Conservation (phyloP, 140 eudicot species). For the Oenanthe javanica region DNA sequence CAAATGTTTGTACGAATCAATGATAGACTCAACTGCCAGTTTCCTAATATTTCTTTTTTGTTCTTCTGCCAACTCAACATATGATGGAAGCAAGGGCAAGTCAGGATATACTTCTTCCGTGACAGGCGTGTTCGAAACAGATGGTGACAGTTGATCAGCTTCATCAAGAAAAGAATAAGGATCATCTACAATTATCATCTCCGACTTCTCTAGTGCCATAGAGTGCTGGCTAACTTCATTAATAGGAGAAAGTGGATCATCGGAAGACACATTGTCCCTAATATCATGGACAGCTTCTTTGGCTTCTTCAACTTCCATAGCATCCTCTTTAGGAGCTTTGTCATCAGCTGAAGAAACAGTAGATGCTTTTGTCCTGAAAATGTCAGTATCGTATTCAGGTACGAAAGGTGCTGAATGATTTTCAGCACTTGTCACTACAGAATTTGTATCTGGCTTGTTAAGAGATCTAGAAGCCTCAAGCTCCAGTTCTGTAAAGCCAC, state of each 20-base stretch:
- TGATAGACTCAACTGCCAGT: constrained; percentile 57
- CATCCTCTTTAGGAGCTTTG: constrained; percentile 30
- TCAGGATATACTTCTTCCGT: constrained; percentile 50
- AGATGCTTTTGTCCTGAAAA: constrained; percentile 17
- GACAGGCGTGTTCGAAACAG: constrained; percentile 31
- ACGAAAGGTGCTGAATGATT: constrained; percentile 20
- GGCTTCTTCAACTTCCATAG: constrained; percentile 28
- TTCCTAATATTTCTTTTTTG: constrained; percentile 40
- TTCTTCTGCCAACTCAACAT: constrained; percentile 57
- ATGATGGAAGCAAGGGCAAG: constrained; percentile 63
- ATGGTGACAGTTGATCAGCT: constrained; percentile 56
- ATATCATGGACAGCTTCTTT: constrained; percentile 26
- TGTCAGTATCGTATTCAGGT: constrained; percentile 38
- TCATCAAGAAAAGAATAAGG: constrained; percentile 38
- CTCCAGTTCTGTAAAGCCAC: constrained; percentile 31
- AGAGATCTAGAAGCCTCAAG: constrained; percentile 28
- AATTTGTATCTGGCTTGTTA: constrained; percentile 22
- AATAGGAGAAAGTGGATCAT: constrained; percentile 28
- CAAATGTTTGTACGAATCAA: constrained; percentile 49
- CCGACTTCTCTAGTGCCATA: constrained; percentile 23
- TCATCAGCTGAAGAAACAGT: constrained; percentile 18
- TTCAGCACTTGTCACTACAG: constrained; percentile 26
- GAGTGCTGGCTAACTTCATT: constrained; percentile 29
- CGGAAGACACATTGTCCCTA: constrained; percentile 26
- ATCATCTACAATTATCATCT: constrained; percentile 32